Evolutionary conservation across 768 basidiomycete genomes (phyloP).

Genomic region (Podaxis sp.): DNA sequence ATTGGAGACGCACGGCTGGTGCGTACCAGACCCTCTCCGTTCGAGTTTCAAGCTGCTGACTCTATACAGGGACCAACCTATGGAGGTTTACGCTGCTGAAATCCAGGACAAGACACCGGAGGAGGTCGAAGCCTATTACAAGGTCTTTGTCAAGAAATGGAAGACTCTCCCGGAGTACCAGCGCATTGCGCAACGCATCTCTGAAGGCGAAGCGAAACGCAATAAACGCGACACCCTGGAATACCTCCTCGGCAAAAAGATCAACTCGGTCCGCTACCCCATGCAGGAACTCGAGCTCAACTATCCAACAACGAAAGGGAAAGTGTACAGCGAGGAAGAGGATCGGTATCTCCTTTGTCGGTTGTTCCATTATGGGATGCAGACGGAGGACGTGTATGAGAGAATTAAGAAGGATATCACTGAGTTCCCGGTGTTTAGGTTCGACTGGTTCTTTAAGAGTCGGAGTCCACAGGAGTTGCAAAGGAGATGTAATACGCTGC

Average conservation of each 20-base stretch:
- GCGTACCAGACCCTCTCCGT: slow-evolving; percentile 21
- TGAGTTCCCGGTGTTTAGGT: slow-evolving; percentile 95
- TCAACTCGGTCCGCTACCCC: slow-evolving; percentile 79
- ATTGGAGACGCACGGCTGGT: slow-evolving; percentile 72
- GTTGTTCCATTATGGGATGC: slow-evolving; percentile 87
- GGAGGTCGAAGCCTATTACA: slow-evolving; percentile 76
- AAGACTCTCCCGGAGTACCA: slow-evolving; percentile 79
- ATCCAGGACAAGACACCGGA: slow-evolving; percentile 81
- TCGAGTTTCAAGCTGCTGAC: not conserved
- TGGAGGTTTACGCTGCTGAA: slow-evolving; percentile 72
- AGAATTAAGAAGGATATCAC: slow-evolving; percentile 94
- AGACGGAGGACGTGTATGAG: slow-evolving; percentile 87
- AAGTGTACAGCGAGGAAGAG: slow-evolving; percentile 95
- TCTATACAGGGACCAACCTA: slow-evolving; percentile 53
- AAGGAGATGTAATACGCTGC: slow-evolving; percentile 81
- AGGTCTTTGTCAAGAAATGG: slow-evolving; percentile 88
- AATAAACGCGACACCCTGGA: slow-evolving; percentile 82
- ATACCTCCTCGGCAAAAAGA: slow-evolving; percentile 77
- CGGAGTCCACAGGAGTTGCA: slow-evolving; percentile 86
- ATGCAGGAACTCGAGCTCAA: slow-evolving; percentile 97
- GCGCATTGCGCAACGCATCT: slow-evolving; percentile 78
- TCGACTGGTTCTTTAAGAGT: slow-evolving; percentile 98
- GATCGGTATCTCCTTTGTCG: slow-evolving; percentile 93
- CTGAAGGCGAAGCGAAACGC: slow-evolving; percentile 87
- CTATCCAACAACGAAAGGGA: slow-evolving; percentile 95